phyloP scores from a whole-genome alignment of 805 yeast genomes.

The Isabelozyma gotoi region DNA sequence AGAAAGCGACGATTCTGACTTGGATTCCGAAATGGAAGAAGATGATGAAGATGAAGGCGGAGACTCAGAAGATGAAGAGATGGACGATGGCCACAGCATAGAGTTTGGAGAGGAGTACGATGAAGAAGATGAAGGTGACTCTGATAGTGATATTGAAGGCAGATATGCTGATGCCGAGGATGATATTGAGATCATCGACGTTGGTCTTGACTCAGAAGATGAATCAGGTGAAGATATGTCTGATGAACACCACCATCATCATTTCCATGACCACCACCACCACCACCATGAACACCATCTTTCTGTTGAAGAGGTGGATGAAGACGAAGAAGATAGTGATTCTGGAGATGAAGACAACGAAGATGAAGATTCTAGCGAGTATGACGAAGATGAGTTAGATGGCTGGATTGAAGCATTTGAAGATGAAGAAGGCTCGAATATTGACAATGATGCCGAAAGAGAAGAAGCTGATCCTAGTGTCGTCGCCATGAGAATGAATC shows the following conservation, averaged over 20 bases:
- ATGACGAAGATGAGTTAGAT: conserved; percentile 37
- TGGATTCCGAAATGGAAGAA: conserved; percentile 21
- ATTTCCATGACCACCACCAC: too few relatives aligned
- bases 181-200: conserved; percentile 38
- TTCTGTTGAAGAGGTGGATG: conserved; percentile 30
- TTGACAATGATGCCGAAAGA: conserved; percentile 13
- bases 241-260: too few relatives aligned
- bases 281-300: too few relatives aligned
- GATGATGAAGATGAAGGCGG: conserved; percentile 14
- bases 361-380: conserved; percentile 28
- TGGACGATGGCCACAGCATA: conserved; percentile 3
- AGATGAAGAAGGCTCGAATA: conserved; percentile 17
- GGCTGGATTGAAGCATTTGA: conserved; percentile 42
- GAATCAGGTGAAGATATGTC: conserved; percentile 32
- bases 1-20: conserved; percentile 22
- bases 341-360: conserved; percentile 24
- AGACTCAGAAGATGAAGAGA: conserved; percentile 11
- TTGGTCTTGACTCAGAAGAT: conserved; percentile 27
- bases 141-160: conserved; percentile 14
- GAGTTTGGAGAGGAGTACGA: too few relatives aligned
- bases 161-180: conserved; percentile 22
- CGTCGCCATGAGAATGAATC: neutral
- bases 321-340: conserved; percentile 22
- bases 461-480: conserved; percentile 10
- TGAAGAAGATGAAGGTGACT: conserved; percentile 33